Evolutionary conservation across 441 rosid genomes (phyloP), one percentile per base, ranked within the genome.

Genomic region (Gossypium davidsonii): DNA sequence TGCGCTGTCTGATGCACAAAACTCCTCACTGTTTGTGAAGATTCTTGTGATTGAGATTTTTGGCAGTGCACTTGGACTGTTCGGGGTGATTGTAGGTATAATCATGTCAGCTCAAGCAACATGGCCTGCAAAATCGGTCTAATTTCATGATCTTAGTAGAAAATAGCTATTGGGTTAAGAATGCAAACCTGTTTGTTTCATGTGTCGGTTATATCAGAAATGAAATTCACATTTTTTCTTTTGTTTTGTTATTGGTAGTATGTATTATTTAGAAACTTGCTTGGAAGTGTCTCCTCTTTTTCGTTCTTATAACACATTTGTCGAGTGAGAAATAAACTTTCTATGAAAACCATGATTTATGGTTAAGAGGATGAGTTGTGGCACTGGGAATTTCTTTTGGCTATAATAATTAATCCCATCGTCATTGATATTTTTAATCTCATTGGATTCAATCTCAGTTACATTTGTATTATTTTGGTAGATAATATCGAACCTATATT

Each of bases 41-140:
- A 93, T 95, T 82, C 93, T 95, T 73, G 99, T 93, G 85, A 95
- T 93, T 39, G 98, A 95, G 85, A 95, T 95, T 77, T 93, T 95
- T 48, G 99, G 99, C 25, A 95, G 99, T 75, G 99, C 99, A 0
- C 91, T 95, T 10, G 98, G 99, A 52, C 80, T 95, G 86, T 95
- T 95, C 70, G 99, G 97, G 74, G 98, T 95, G 82, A 95, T 95
- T 66, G 96, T 95, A 37, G 97, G 99, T 65, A 93, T 95, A 70
- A 95, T 95, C 67, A 95, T 95, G 99, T 95, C 99, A 59, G 95
- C 99, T 74, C 99, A 95, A 89, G 99, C 99, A 65, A 71, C 98
- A 55, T 95, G 99, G 97, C 99, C 99, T 60, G 73, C 93, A 12
- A 89, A 81, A 83, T 1, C 65, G 3, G 85, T 20, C 12, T 84